Base-by-base conservation (phyloP, 179 eudicot genomes). In the Beta macrorhiza region DNA sequence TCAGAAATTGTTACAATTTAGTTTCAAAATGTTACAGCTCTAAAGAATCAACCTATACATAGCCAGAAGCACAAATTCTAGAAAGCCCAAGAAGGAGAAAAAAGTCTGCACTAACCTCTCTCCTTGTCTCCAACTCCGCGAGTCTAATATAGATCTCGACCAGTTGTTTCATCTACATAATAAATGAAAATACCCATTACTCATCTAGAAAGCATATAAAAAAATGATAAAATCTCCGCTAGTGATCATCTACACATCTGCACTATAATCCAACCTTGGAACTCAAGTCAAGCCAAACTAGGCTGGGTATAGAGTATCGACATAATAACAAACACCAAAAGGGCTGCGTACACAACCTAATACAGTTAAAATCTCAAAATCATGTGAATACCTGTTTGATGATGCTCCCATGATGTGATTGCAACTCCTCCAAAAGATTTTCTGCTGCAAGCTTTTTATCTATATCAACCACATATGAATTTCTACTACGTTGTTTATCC, bases 401-500 rank as follows among this genome's bases (percentile, higher is more conserved):
- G 64, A 87, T 87, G 84, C 85, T 81, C 83, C 98, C 95, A 85
- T 97, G 99, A 82, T 90, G 86, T 56, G 91, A 84, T 75, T 91
- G 89, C 77, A 97, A 85, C 85, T 94, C 97, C 68, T 84, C 83
- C 82, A 97, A 85, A 76, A 97, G 91, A 79, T 91, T 92, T 87
- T 97, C 98, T 16, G 99, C 98, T 59, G 98, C 97, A 87, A 87
- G 89, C 79, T 97, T 97, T 88, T 97, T 97, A 87, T 97, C 99
- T 79, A 91, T 83, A 84, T 94, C 98, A 55, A 94, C 99, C 80
- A 97, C 97, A 90, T 92, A 97, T 59, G 99, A 97, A 88, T 92
- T 97, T 89, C 93, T 90, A 84, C 98, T 97, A 64, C 98, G 98
- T 86, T 97, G 99, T 84, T 97, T 97, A 82, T 97, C 99, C 86